Base-by-base conservation (phyloP, 208 protist genomes). In the Trypanosoma mega region DNA sequence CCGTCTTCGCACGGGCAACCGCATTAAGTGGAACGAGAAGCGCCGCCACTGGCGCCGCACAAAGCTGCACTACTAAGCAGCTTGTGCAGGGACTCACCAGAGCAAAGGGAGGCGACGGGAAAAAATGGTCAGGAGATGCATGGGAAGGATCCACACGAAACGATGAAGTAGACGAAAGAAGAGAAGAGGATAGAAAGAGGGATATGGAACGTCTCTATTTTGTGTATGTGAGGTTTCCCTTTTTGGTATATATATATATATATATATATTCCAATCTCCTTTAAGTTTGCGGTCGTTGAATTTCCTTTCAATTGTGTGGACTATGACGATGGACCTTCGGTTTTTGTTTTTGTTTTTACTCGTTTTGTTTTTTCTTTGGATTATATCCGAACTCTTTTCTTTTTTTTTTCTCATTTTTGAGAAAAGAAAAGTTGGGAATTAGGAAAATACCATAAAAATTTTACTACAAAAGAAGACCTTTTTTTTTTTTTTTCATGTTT, bases 1-100 rank as follows among this genome's bases (percentile, higher is more conserved):
- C 54, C 89, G 93, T 59, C 80, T 97, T 31, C 87, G 84, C 65
- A 96, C 90, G 20, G 92, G 84, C 48, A 97, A 96, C 68, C 82
- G 78, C 68, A 93, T 97, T 66, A 92, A 92, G 80, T 97, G 90
- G 82, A 97, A 97, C 76, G 85, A 92, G 72, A 97, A 97, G 87
- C 88, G 94, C 81, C 90, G 94, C 72, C 90, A 97, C 84, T 97
- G 94, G 94, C 88, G 92, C 73, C 90, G 94, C 81, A 97, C 92
- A 63, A 97, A 97, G 89, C 87, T 97, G 63, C 82, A 93, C 82
- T 96, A 83, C 66, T 95, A 90, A 83, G 34, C n/a, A 14, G 53
- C 7, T 18, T 30, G 23, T 36, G 24, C 7, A 14, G 47, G 12
- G 12, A 50, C 45, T 6, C 45, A 12, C 6, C 6, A 50, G 45